Evolutionary conservation across 108 stramenopile genomes (phyloP).

Genomic region (Nannochloropsis gaditana): DNA sequence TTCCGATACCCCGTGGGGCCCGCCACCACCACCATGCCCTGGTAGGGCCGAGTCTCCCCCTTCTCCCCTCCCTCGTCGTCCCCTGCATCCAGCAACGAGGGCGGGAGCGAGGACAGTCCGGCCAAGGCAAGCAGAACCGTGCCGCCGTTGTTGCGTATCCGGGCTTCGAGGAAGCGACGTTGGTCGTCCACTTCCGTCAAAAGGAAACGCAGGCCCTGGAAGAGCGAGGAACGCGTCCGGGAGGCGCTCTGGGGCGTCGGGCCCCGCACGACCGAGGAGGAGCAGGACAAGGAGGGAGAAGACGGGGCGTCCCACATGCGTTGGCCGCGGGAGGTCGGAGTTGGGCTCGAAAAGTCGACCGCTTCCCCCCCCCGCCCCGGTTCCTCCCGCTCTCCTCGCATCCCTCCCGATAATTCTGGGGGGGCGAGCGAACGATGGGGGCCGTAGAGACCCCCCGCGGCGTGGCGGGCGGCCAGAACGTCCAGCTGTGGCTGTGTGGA

Average conservation of each 20-base stretch:
- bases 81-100: neutral
- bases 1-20: neutral
- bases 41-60: neutral
- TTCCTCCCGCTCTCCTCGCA: neutral
- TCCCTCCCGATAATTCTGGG: neutral
- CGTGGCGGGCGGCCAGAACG: neutral
- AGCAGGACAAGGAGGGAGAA: neutral
- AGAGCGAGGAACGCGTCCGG: neutral
- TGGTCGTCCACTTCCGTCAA: neutral
- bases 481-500: neutral
- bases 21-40: conserved; percentile 2
- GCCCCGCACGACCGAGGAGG: neutral
- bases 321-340: neutral
- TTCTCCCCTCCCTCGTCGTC: neutral
- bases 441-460: neutral
- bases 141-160: neutral
- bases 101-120: neutral
- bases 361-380: neutral
- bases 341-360: neutral
- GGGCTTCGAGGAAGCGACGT: neutral
- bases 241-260: neutral
- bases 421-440: neutral
- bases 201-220: neutral
- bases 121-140: neutral
- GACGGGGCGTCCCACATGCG: neutral